A percentile compares a stretch with the other conserved stretches of the same genome.
Evolutionary conservation across 2,329 filamentous ascomycete genomes (phyloP).

Genomic region (Colletotrichum noveboracense): DNA sequence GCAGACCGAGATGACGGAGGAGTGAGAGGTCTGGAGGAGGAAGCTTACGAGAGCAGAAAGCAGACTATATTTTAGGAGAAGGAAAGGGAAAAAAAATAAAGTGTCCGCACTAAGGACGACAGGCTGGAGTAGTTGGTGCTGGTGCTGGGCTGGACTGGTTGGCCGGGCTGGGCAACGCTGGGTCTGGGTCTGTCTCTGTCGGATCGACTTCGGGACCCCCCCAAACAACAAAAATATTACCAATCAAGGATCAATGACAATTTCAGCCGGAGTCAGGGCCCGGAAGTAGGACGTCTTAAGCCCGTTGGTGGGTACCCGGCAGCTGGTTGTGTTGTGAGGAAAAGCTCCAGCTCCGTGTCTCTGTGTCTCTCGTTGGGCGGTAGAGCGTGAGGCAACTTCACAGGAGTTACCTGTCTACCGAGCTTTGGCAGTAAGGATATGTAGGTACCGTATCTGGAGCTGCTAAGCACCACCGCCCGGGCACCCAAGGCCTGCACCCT

Average conservation of each 20-base stretch:
- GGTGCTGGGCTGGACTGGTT: background rate
- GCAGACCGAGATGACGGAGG: background rate
- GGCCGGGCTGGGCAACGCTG: background rate
- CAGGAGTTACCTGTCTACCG: background rate
- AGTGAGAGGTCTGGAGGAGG: conserved; percentile 68
- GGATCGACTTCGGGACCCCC: conserved; percentile 14
- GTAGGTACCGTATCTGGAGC: conserved; percentile 8
- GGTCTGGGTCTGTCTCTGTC: background rate
- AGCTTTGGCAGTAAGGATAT: background rate
- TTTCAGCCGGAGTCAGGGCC: background rate
- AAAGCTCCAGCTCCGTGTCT: background rate
- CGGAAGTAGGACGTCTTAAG: conserved; percentile 18
- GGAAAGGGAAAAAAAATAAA: background rate
- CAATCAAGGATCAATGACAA: conserved; percentile 16
- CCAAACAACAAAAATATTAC: conserved; percentile 1
- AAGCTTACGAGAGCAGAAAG: conserved; percentile 53
- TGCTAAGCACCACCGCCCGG: background rate
- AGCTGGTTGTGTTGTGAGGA: background rate
- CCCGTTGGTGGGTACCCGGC: background rate
- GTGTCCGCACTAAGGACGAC: background rate
- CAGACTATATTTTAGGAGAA: conserved; percentile 65
- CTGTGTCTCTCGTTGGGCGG: background rate
- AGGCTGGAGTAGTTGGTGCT: background rate
- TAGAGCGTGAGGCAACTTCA: background rate
- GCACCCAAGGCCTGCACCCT: background rate